Conservation (phyloP, 257 asterid species). For the Scutellaria baicalensis region DNA sequence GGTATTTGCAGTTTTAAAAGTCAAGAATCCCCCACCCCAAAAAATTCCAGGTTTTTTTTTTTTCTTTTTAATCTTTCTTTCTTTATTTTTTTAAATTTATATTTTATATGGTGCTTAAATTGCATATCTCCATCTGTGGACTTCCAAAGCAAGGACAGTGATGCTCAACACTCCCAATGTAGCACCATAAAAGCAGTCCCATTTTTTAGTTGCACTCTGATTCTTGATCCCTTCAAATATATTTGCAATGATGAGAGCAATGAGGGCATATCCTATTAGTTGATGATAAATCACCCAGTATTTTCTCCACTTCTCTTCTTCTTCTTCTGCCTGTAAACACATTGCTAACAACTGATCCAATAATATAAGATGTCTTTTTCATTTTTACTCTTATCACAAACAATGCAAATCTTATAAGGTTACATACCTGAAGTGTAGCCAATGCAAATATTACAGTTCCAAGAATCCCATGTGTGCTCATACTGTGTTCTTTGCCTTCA, state of each 20-base stretch:
- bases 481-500: constrained; percentile 6
- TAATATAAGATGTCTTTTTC: background rate
- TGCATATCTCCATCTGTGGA: constrained; percentile 6
- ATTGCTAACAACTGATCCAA: constrained; percentile 29
- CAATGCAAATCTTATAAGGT: background rate
- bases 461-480: constrained; percentile 38
- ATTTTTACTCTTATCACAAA: background rate
- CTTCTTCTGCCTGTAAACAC: constrained; percentile 26
- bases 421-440: constrained; percentile 28
- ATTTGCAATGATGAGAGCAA: constrained; percentile 24
- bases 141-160: constrained; percentile 19
- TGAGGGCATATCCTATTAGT: constrained; percentile 29
- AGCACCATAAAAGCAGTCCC: constrained; percentile 32
- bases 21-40: too few species aligned
- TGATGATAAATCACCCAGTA: constrained; percentile 35
- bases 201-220: constrained; percentile 8
- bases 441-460: constrained; percentile 34
- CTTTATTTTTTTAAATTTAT: too few species aligned
- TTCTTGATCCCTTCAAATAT: constrained; percentile 36
- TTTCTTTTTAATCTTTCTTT: background rate
- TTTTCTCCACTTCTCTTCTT: constrained; percentile 14
- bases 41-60: too few species aligned
- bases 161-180: constrained; percentile 26
- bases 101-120: background rate
- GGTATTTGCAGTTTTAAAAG: too few species aligned